Base-by-base conservation (phyloP, 768 basidiomycete genomes). In the Cystobasidium onofrii region DNA sequence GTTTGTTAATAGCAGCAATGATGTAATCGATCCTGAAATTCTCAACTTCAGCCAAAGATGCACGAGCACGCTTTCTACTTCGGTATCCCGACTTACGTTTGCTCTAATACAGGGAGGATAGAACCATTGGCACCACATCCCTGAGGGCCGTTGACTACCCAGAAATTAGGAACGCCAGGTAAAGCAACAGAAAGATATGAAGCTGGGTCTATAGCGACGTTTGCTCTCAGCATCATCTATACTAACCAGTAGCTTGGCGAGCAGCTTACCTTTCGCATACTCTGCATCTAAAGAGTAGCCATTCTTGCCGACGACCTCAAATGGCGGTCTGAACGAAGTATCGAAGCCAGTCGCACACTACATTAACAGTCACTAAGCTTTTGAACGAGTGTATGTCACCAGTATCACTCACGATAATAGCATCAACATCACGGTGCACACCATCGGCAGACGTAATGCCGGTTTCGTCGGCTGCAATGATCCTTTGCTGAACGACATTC, bases 381-480 rank as follows among this genome's bases (percentile, higher is more conserved):
- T 12, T 27, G 10, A 4, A 27, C 9, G 27, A 9, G 6, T 29
- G 29, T 15, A 15, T 9, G 33, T 29, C 20, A 29, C 12, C 23
- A 23, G 27, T 34, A n/a, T 3, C 25, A 46, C 63, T 41, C 65
- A 43, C 44, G 23, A 77, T 76, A 36, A 77, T 75, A 36, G 71
- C 61, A 64, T 77, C 76, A 44, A 76, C 66, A 39, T 77, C 76
- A 6, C 64, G 62, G 17, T 69, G 33, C 17, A 69, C 64, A 31
- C 76, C 76, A 54, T 70, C 57, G 1, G 61, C 34, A 36, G 69
- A 43, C 25, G 69, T 71, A 7, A 77, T 34, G 27, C 76, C 75
- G 4, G 52, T 76, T 67, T 74, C 76, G 43, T 70, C 69, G 31
- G 74, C 67, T 31, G 29, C 44, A 27, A 67, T 72, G 33, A 69